Evolutionary conservation across 2,329 filamentous ascomycete species (phyloP).

Genomic region (Aspergillus aculeatus): DNA sequence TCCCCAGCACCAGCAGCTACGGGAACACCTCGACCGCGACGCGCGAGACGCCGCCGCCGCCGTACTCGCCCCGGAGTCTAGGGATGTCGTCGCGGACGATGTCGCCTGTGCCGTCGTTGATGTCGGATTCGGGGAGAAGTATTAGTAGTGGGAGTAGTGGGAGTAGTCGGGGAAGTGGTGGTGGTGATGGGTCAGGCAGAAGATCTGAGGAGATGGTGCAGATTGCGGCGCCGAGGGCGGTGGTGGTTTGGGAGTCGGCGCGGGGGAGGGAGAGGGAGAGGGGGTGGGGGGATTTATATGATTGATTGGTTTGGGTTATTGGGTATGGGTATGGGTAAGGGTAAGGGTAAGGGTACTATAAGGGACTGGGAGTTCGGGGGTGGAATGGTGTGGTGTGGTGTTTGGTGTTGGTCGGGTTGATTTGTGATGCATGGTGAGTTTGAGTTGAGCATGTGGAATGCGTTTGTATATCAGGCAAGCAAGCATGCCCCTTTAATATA

Average conservation of each 20-base stretch:
- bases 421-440: too few species aligned
- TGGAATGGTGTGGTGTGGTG: too few species aligned
- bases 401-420: too few species aligned
- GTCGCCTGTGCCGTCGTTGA: conserved; percentile 33
- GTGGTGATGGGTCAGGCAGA: not conserved
- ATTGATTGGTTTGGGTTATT: not conserved
- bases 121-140: conserved; percentile 29
- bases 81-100: not conserved
- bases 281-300: not conserved
- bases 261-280: not conserved
- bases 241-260: conserved; percentile 8
- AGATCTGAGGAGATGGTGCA: conserved; percentile 20
- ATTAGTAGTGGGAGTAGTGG: conserved; percentile 13
- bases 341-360: not conserved
- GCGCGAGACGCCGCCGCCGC: conserved; percentile 43
- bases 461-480: too few species aligned
- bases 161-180: not conserved
- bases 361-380: too few species aligned
- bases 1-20: conserved; percentile 40
- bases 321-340: not conserved
- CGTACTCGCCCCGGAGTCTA: conserved; percentile 36
- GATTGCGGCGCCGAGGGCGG: conserved; percentile 30
- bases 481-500: too few species aligned
- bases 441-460: too few species aligned
- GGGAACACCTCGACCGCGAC: conserved; percentile 47